phyloP scores from a whole-genome alignment of 305 asterid species.

The Fraxinus sp. region DNA sequence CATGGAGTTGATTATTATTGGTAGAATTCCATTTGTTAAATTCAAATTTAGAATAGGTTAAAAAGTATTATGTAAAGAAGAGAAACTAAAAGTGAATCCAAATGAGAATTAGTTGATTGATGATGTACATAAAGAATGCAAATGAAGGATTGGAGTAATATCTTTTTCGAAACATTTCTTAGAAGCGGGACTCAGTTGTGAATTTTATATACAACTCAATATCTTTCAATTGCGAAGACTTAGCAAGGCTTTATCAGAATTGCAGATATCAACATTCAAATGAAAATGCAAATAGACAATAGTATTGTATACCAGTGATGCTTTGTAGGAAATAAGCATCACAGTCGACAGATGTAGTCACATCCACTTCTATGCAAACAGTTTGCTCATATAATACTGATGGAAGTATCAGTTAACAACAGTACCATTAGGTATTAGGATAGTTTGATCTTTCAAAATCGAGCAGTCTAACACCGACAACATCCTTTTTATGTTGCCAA shows the following conservation, averaged over 20 bases:
- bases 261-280: neutral
- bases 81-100: constrained; percentile 1
- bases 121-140: neutral
- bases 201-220: neutral
- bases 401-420: neutral
- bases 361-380: neutral
- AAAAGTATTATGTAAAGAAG: neutral
- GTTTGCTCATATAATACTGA: neutral
- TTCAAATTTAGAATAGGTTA: neutral
- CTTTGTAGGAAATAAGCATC: constrained; percentile 8
- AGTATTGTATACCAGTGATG: neutral
- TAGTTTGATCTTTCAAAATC: neutral
- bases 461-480: constrained; percentile 3
- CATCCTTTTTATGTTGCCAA: neutral
- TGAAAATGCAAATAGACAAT: constrained; percentile 5
- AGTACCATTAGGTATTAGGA: neutral
- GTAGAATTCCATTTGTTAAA: neutral
- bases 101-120: neutral
- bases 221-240: neutral
- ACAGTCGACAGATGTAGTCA: neutral
- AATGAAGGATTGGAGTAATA: neutral
- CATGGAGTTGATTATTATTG: neutral
- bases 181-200: neutral
- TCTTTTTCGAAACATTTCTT: neutral
- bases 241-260: neutral